phyloP scores from a whole-genome alignment of 2,329 filamentous ascomycete species.

The Thermomyces lanuginosus region DNA sequence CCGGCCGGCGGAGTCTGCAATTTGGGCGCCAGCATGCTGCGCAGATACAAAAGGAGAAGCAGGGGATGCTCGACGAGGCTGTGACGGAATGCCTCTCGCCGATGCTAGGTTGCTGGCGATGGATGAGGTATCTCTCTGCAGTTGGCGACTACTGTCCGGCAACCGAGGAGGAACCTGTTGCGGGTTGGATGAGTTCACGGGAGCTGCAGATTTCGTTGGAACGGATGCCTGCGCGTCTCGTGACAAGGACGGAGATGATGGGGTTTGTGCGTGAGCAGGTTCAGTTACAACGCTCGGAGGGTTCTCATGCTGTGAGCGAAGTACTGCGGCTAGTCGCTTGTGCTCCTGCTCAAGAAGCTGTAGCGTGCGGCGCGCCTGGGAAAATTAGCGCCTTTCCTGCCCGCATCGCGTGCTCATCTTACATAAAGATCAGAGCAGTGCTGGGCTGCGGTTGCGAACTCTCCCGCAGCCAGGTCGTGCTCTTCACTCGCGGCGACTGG shows the following conservation, averaged over 20 bases:
- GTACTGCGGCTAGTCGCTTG: slow-evolving; percentile 60
- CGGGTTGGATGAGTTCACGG: slow-evolving; percentile 1
- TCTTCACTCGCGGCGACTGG: slow-evolving; percentile 72
- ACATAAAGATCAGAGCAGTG: slow-evolving; percentile 48
- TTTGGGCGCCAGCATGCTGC: slow-evolving; percentile 54
- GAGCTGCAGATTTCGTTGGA: slow-evolving; percentile 15
- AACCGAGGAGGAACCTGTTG: slow-evolving; percentile 25
- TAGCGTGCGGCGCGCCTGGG: slow-evolving; percentile 58
- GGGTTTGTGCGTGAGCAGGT: slow-evolving; percentile 5
- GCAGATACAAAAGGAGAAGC: slow-evolving; percentile 57
- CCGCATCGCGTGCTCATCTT: slow-evolving; percentile 3
- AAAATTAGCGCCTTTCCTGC: neutral
- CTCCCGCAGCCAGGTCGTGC: slow-evolving; percentile 71
- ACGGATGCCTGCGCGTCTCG: slow-evolving; percentile 9
- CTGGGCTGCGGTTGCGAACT: slow-evolving; percentile 71
- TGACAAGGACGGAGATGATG: slow-evolving; percentile 8
- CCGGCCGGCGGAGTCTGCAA: slow-evolving; percentile 40
- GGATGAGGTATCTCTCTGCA: slow-evolving; percentile 56
- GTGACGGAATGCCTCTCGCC: slow-evolving; percentile 56
- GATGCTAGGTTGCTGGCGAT: slow-evolving; percentile 81
- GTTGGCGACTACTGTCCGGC: slow-evolving; percentile 28
- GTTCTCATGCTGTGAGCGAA: slow-evolving; percentile 50
- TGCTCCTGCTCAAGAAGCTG: slow-evolving; percentile 79
- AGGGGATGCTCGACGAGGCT: slow-evolving; percentile 44
- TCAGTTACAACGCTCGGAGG: no score